Evolutionary conservation across 2,329 filamentous ascomycete species (phyloP), one percentile per base, ranked within the genome.

Genomic region (Aspergillus felis): DNA sequence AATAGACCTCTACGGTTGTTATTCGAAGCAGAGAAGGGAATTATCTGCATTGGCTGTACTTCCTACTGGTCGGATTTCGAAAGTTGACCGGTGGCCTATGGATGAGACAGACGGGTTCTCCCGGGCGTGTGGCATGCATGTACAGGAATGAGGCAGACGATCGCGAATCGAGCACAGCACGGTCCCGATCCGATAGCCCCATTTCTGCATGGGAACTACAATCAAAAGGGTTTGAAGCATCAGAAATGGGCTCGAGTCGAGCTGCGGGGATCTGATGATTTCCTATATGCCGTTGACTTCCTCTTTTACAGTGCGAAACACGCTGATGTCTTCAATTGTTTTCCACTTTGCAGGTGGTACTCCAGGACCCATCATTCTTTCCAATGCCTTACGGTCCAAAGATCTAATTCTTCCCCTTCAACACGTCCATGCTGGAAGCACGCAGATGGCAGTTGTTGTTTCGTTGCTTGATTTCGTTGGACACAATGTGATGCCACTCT

Each of bases 1-100:
- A 56, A 54, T 57, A 61, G 61, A 65, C 61, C 64, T 59, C 46
- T 50, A 54, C 57, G 61, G 59, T 62, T 64, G 58, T 59, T 61
- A 55, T 60, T 57, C 44, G 55, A 63, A 60, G 60, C 63, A 63
- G 52, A 60, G 50, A 58, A 57, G 32, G 50, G 42, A 25, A 50
- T 57, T 56, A 51, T 60, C 61, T 61, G 57, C 60, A 55, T 57
- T 58, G 50, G 53, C 56, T 59, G 61, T 55, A 53, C 52, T 64
- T 57, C 55, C 59, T 61, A 52, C 59, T 53, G 57, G 53, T 64
- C 60, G 57, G 55, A 60, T 55, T 63, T 53, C 60, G 61, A 55
- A 52, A 59, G 60, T 41, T 54, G 56, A 60, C 57, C 57, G 56
- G 57, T 54, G 51, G 53, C 57, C 56, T 57, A 59, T 60, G 53